Evolutionary conservation across 2,329 filamentous ascomycete genomes (phyloP).

Genomic region (Phoma sp.): DNA sequence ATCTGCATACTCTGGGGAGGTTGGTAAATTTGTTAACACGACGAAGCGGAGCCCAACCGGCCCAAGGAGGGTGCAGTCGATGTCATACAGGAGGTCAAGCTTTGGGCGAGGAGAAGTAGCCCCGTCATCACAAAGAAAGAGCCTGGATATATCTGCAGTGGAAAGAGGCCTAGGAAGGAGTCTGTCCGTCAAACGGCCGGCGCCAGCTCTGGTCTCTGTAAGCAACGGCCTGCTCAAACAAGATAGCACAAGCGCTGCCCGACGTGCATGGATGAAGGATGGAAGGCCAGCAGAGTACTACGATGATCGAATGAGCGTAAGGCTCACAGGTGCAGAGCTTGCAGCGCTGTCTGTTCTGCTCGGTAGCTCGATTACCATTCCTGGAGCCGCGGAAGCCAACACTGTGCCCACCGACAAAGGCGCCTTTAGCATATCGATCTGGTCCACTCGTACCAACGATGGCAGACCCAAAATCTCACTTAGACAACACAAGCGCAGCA

Average conservation of each 20-base stretch:
- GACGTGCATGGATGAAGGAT: conserved; percentile 36
- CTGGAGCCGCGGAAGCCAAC: conserved; percentile 2
- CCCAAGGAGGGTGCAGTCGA: conserved; percentile 28
- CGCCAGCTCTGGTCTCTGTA: conserved; percentile 22
- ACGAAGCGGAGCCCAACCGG: conserved; percentile 19
- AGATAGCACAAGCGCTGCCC: conserved; percentile 6
- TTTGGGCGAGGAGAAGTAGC: conserved; percentile 20
- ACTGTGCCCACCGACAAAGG: conserved; percentile 20
- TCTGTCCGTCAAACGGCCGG: conserved; percentile 26
- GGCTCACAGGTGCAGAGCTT: conserved; percentile 35
- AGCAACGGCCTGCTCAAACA: conserved; percentile 16
- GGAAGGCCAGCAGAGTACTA: conserved; percentile 28
- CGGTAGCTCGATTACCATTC: conserved; percentile 25
- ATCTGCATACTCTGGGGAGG: conserved; percentile 31
- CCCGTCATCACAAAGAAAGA: conserved; percentile 23
- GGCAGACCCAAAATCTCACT: conserved; percentile 33
- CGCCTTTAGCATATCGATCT: conserved; percentile 41
- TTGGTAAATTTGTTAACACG: conserved; percentile 33
- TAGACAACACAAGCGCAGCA: conserved; percentile 30
- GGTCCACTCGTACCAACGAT: conserved; percentile 10
- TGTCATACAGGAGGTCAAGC: conserved; percentile 23
- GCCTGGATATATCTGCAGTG: conserved; percentile 24
- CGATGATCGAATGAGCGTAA: conserved; percentile 24
- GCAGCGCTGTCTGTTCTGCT: conserved; percentile 39
- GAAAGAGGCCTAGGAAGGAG: conserved; percentile 26